Percentiles rank a stretch among this genome's conserved stretches.
Conservation (phyloP, 2,329 filamentous ascomycete species). For the Ceratocystis cubensis region DNA sequence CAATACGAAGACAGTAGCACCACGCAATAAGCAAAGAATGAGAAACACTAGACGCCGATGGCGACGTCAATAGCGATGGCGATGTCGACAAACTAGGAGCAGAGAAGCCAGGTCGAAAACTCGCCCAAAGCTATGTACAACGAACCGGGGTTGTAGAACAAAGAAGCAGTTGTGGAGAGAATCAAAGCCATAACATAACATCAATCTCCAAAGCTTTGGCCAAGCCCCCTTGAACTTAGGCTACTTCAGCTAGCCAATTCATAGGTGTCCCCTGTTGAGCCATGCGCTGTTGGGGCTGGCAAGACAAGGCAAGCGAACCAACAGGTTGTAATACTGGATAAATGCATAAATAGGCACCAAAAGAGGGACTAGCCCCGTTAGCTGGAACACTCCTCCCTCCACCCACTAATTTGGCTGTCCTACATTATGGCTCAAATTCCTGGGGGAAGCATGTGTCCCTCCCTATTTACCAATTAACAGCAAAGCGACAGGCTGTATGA, state of each 20-base stretch:
- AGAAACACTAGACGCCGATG: neutral
- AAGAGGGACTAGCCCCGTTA: neutral
- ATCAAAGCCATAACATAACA: neutral
- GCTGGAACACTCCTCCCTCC: neutral
- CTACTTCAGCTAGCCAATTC: neutral
- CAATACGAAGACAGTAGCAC: neutral
- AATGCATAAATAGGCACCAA: neutral
- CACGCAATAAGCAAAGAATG: neutral
- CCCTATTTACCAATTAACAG: no score
- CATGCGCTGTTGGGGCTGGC: neutral
- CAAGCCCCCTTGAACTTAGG: neutral
- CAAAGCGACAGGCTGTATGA: no score
- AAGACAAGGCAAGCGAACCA: no score
- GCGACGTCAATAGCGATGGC: neutral
- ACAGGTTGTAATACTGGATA: neutral
- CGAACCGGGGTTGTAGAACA: neutral
- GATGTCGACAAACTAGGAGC: neutral
- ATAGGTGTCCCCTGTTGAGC: constrained; percentile 1
- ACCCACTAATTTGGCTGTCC: neutral
- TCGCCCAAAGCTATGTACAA: neutral
- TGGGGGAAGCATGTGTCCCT: no score
- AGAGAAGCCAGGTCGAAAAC: neutral
- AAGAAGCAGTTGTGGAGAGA: neutral
- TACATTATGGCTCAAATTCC: neutral
- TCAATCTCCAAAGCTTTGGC: constrained; percentile 4